phyloP scores from a whole-genome alignment of 371 early-diverging fungal genomes.

The Mucor racemosus region DNA sequence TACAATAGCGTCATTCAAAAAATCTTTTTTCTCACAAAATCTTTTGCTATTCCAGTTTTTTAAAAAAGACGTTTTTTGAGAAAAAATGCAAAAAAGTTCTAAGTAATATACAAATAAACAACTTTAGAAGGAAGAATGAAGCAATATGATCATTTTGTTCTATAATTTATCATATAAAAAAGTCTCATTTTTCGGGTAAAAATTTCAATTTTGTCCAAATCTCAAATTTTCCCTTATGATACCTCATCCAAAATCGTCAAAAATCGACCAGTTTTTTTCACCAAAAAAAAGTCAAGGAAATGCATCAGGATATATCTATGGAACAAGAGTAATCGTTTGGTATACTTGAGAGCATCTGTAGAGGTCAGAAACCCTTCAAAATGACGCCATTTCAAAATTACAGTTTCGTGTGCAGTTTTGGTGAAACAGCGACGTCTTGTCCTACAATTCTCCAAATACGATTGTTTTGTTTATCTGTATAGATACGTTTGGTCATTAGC shows the following conservation, averaged over 20 bases:
- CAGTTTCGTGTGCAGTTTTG: background rate
- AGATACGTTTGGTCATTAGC: background rate
- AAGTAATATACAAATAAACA: background rate
- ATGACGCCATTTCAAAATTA: background rate
- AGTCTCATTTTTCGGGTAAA: background rate
- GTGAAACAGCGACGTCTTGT: background rate
- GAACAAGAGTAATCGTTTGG: background rate
- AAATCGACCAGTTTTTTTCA: background rate
- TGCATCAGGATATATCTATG: background rate
- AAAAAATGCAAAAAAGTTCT: background rate
- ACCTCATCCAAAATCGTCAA: background rate
- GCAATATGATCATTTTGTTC: background rate
- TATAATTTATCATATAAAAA: background rate
- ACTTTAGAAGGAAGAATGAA: background rate
- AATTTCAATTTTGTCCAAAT: background rate
- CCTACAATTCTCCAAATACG: background rate
- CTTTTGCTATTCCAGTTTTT: background rate
- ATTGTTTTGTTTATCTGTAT: background rate
- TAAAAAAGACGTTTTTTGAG: background rate
- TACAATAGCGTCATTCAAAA: background rate
- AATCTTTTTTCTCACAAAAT: background rate
- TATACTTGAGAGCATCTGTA: background rate
- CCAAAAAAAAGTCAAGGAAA: background rate
- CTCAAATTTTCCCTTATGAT: background rate
- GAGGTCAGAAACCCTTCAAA: background rate